phyloP scores from a whole-genome alignment of 1,284 basidiomycete genomes.

The Leccinum subrobustum region DNA sequence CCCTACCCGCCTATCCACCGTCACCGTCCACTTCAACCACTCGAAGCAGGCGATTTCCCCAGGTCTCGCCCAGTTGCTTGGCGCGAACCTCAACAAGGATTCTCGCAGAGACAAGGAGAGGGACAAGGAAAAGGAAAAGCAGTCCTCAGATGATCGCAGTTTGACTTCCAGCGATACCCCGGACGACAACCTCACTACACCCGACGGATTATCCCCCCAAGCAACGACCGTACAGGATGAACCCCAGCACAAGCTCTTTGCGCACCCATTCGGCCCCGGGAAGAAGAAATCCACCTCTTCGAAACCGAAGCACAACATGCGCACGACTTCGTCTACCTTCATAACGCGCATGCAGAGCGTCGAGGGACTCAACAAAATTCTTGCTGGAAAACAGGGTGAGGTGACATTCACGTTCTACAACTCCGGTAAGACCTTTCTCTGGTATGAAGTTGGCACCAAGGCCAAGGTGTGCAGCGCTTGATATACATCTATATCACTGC shows the following conservation, averaged over 20 bases:
- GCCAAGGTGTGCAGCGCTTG: constrained; percentile 56
- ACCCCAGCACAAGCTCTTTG: constrained; percentile 47
- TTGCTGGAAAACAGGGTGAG: constrained; percentile 81
- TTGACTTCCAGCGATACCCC: constrained; percentile 75
- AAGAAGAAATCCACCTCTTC: constrained; percentile 63
- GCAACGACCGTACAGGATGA: constrained; percentile 28
- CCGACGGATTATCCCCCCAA: constrained; percentile 34
- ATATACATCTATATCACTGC: not conserved
- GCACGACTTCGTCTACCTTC: constrained; percentile 87
- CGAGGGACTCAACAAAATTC: constrained; percentile 72
- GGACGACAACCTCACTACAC: constrained; percentile 53
- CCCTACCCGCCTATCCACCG: constrained; percentile 62
- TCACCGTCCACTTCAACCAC: constrained; percentile 61
- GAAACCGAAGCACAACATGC: constrained; percentile 84
- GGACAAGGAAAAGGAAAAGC: constrained; percentile 55
- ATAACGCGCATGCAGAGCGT: constrained; percentile 80
- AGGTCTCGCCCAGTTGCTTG: constrained; percentile 66
- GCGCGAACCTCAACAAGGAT: constrained; percentile 43
- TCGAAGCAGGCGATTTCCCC: constrained; percentile 53
- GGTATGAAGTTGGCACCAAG: constrained; percentile 79
- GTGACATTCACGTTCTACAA: constrained; percentile 85
- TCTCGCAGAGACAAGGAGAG: constrained; percentile 50
- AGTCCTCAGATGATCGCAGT: constrained; percentile 56
- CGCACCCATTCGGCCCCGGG: constrained; percentile 40
- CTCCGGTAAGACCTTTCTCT: constrained; percentile 73